phyloP scores from a whole-genome alignment of 148 eudicot species.

The Persicaria maculosa region DNA sequence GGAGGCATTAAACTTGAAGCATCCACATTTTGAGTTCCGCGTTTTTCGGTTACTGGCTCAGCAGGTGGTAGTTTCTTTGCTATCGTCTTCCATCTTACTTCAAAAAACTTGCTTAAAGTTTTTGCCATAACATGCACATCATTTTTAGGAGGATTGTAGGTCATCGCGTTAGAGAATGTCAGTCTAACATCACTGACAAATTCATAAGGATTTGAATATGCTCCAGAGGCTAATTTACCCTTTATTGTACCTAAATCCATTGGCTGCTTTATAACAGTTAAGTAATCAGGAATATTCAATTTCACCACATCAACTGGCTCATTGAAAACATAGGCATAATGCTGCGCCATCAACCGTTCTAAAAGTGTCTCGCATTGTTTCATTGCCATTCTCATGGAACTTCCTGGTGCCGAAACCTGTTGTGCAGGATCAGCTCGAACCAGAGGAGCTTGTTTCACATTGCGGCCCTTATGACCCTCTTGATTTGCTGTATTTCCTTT shows the following conservation, averaged over 20 bases:
- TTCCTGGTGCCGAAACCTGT: conserved; percentile 14
- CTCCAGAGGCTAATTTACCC: conserved; percentile 42
- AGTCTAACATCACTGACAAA: conserved; percentile 77
- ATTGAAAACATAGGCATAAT: conserved; percentile 62
- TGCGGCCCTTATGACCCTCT: conserved; percentile 19
- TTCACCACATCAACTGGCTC: conserved; percentile 66
- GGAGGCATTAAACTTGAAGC: conserved; percentile 23
- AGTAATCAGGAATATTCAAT: conserved; percentile 75
- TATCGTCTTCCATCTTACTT: conserved; percentile 70
- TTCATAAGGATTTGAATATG: conserved; percentile 48
- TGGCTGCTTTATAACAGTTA: conserved; percentile 70
- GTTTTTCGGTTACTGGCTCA: conserved; percentile 19
- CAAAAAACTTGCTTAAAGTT: conserved; percentile 53
- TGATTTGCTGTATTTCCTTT: conserved; percentile 17
- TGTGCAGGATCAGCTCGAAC: conserved; percentile 38
- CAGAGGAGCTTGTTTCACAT: conserved; percentile 29
- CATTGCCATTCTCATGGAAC: conserved; percentile 23
- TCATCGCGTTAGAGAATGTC: conserved; percentile 75
- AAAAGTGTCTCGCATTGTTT: conserved; percentile 48
- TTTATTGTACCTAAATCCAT: conserved; percentile 89
- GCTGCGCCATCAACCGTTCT: conserved; percentile 45
- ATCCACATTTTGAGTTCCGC: conserved; percentile 24
- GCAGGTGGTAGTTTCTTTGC: conserved; percentile 45
- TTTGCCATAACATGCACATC: conserved; percentile 78
- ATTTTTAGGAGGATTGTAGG: conserved; percentile 69